These are phyloP conservation scores for Casuarina equisetifolia DNA, from an alignment of 306 rosid species.

Conservation along the genomic window DNA sequence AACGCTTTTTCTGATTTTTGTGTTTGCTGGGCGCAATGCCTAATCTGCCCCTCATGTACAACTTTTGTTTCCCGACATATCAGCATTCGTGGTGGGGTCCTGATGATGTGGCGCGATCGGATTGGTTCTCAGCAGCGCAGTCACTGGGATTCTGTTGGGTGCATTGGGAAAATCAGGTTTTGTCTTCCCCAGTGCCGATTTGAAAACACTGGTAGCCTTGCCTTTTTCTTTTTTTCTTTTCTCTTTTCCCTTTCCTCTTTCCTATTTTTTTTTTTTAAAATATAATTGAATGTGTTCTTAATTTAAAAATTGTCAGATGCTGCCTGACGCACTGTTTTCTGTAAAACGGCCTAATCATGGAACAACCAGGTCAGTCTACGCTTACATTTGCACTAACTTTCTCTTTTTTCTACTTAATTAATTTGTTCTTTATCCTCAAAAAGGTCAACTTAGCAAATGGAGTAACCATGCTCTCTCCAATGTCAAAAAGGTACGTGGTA, in stretches of 20 bases:
- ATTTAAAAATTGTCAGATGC: no score
- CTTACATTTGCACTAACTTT: no score
- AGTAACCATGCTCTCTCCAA: no score
- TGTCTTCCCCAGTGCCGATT: not conserved
- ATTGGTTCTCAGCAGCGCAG: not conserved
- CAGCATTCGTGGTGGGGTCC: not conserved
- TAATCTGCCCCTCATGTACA: not conserved
- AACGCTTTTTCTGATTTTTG: not conserved
- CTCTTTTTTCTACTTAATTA: no score
- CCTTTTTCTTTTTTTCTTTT: not conserved
- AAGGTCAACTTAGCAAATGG: no score
- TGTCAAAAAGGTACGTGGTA: no score
- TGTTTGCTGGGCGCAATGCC: not conserved
- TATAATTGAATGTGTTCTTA: no score
- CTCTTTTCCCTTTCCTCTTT: not conserved
- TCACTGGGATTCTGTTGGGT: not conserved
- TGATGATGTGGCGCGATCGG: not conserved
- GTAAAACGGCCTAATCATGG: no score
- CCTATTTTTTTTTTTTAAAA: not conserved
- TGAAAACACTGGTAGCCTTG: not conserved
- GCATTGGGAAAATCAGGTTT: not conserved
- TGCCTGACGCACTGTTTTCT: no score
- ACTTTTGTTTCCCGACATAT: not conserved
- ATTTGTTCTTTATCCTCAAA: no score
- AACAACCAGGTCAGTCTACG: no score